These are phyloP conservation scores for Ophiocordyceps polyrhachis-furcata DNA, from an alignment of 2,329 filamentous ascomycete species.

Conservation along the genomic window DNA sequence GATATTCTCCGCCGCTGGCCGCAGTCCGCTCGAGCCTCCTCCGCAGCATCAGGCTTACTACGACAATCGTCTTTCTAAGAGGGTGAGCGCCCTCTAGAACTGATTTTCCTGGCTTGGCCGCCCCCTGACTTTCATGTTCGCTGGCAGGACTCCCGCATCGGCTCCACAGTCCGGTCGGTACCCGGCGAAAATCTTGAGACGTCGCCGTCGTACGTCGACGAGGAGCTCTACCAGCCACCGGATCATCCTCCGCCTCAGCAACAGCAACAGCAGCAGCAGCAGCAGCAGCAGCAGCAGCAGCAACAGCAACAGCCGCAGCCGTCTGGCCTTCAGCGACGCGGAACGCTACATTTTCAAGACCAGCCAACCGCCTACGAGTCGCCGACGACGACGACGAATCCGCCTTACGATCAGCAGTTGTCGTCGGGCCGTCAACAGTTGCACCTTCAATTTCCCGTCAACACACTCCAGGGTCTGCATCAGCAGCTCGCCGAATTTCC, in stretches of 20 bases:
- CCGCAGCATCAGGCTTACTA: constrained; percentile 18
- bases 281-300: constrained; percentile 21
- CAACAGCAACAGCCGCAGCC: constrained; percentile 14
- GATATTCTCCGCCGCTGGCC: constrained; percentile 27
- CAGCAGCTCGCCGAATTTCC: constrained; percentile 19
- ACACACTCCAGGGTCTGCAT: constrained; percentile 8
- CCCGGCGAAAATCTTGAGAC: constrained; percentile 21
- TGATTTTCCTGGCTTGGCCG: constrained; percentile 14
- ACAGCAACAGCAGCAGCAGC: constrained; percentile 19
- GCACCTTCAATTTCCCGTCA: constrained; percentile 6
- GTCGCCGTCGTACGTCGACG: constrained; percentile 23
- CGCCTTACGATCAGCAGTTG: constrained; percentile 7
- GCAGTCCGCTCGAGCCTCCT: constrained; percentile 6
- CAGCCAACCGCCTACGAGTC: constrained; percentile 14
- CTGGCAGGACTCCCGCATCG: constrained; percentile 20
- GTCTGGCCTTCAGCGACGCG: constrained; percentile 6
- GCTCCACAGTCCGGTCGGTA: constrained; percentile 28
- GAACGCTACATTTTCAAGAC: constrained; percentile 9
- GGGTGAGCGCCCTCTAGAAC: constrained; percentile 25
- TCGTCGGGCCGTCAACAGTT: constrained; percentile 16
- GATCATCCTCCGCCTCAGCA: constrained; percentile 10
- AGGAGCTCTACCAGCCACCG: constrained; percentile 18
- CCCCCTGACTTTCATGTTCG: constrained; percentile 19
- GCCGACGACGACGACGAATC: constrained; percentile 15
- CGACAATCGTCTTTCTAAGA: constrained; percentile 38